Conservation (phyloP, 2,329 filamentous ascomycete species). For the Chrysoporthe puriensis region DNA sequence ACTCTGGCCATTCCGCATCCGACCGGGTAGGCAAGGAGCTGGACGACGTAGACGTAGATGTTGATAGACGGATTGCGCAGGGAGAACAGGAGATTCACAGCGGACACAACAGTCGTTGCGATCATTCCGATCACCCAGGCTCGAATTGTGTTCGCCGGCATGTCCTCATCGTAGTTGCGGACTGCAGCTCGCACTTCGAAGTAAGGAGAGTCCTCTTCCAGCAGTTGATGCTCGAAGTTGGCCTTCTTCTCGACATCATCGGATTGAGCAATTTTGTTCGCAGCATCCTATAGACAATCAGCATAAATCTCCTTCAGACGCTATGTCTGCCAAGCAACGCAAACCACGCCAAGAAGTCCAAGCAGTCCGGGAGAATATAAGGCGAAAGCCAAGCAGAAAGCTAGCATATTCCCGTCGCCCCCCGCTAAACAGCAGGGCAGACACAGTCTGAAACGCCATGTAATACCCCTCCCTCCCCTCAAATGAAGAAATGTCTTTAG, state of each 20-base stretch:
- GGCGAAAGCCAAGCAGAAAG: neutral
- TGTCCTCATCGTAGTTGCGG: constrained; percentile 26
- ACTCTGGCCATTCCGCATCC: constrained; percentile 21
- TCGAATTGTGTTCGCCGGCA: constrained; percentile 27
- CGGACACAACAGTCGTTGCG: constrained; percentile 20
- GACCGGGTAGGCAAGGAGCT: constrained; percentile 22
- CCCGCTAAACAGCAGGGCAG: neutral
- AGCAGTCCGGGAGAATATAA: neutral
- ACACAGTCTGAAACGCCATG: neutral
- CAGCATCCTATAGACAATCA: constrained; percentile 3
- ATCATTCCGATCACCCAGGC: constrained; percentile 25
- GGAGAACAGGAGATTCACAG: constrained; percentile 25
- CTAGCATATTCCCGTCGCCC: neutral
- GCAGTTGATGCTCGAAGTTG: constrained; percentile 25
- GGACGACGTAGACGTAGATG: constrained; percentile 25
- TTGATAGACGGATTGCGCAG: constrained; percentile 22
- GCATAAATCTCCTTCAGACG: neutral
- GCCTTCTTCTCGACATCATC: constrained; percentile 28
- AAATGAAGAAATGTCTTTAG: neutral
- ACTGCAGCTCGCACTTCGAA: constrained; percentile 38
- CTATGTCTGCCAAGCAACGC: neutral
- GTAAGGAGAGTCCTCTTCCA: constrained; percentile 28
- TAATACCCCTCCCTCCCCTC: neutral
- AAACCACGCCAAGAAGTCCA: neutral
- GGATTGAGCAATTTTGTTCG: constrained; percentile 22